Evolutionary conservation across 345 rosid species (phyloP), one percentile per base, ranked within the genome.

Genomic region (Dovyalis caffra): DNA sequence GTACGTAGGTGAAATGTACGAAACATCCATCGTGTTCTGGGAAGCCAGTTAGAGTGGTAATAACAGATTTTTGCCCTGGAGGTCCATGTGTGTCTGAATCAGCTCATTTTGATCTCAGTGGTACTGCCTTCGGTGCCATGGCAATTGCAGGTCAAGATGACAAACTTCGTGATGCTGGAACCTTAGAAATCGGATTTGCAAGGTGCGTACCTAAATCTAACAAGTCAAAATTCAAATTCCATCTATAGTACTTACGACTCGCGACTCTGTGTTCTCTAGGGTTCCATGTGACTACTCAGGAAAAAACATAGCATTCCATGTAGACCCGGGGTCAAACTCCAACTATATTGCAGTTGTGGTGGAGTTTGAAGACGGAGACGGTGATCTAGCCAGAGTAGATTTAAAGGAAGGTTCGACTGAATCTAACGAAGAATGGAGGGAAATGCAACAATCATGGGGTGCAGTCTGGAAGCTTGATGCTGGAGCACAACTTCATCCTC

Each of bases 391-490:
- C 3, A 69, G 69, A 0, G 82, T 86, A 3, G 80, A 71, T 0
- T 56, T 85, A 3, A 79, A 77, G 73, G 81, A 84, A 20, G 58
- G 77, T 7, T 37, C 70, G 5, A 37, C n/a, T n/a, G 32, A 0
- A 66, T 65, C 25, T 56, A n/a, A n/a, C n/a, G n/a, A n/a, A n/a
- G n/a, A 70, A 10, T 88, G 91, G 91, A 56, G 73, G 45, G 14
- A 71, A 38, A 86, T 88, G 90, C 83, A 77, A 62, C 89, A 83
- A 12, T 86, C 86, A 2, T 88, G 90, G 90, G 91, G 88, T 2
- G 90, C 90, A 0, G 82, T 77, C 2, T 88, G 91, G 91, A 88
- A 88, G 85, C 85, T 86, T 1, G 82, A 86, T 23, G 82, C 86
- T 0, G 85, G 85, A 2, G 33, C 79, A 15, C 79, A 72, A 8